Evolutionary conservation across 352 stramenopile species (phyloP).

Genomic region (Globisporangium nagaii): DNA sequence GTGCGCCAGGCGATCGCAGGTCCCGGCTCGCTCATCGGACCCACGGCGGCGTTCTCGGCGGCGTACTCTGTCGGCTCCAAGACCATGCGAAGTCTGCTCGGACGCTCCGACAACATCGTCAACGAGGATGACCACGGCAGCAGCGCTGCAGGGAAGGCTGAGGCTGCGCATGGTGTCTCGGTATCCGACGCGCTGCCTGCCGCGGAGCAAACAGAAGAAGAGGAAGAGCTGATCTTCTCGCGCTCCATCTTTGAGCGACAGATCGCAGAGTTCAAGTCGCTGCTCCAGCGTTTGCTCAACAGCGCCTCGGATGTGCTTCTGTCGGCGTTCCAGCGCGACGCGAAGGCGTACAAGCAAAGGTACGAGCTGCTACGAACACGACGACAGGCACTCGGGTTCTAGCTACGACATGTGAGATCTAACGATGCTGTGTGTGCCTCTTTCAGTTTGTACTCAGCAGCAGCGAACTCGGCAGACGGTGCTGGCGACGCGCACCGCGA

Average conservation of each 20-base stretch:
- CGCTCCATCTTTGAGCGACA: conserved; percentile 73
- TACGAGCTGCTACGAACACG: conserved; percentile 19
- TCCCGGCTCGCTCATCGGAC: conserved; percentile 65
- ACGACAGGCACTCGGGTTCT: too few species aligned
- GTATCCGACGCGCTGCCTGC: neutral
- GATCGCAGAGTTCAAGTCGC: conserved; percentile 33
- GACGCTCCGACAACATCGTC: conserved; percentile 6
- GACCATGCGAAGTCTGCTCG: conserved; percentile 68
- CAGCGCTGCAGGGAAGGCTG: neutral
- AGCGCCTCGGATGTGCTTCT: conserved; percentile 21
- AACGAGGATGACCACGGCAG: neutral
- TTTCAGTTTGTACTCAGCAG: conserved; percentile 3
- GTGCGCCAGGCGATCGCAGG: conserved; percentile 64
- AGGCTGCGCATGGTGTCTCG: too few species aligned
- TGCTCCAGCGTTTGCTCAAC: conserved; percentile 27
- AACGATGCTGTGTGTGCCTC: conserved; percentile 8
- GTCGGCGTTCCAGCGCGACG: conserved; percentile 12
- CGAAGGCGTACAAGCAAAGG: conserved; percentile 23
- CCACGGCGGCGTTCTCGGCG: conserved; percentile 55
- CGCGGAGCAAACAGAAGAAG: conserved; percentile 17
- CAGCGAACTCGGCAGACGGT: neutral
- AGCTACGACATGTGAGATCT: neutral
- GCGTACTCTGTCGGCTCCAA: conserved; percentile 73
- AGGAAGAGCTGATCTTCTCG: conserved; percentile 56
- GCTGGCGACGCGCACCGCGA: neutral